A percentile compares a stretch with the other conserved stretches of the same genome.
These are phyloP conservation scores for Flaveria floridana DNA, from an alignment of 140 eudicot genomes.

Conservation along the genomic window DNA sequence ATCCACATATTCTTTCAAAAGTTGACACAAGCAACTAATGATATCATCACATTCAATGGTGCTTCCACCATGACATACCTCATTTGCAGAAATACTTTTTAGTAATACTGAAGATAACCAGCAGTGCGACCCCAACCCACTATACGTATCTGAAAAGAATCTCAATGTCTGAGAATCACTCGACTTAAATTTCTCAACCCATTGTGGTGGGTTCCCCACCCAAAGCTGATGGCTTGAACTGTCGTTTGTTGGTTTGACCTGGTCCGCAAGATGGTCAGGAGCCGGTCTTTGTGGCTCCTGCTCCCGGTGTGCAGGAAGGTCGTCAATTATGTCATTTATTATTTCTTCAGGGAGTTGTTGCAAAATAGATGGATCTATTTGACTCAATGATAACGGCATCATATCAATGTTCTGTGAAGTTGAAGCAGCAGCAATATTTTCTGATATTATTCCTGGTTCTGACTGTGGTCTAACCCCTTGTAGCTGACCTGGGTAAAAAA, in stretches of 20 bases:
- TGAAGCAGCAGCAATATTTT: conserved; percentile 23
- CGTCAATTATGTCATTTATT: conserved; percentile 53
- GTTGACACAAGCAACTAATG: conserved; percentile 51
- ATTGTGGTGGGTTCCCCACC: conserved; percentile 78
- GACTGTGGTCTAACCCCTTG: conserved; percentile 21
- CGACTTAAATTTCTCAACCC: conserved; percentile 59
- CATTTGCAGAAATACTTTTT: conserved; percentile 41
- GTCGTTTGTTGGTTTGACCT: conserved; percentile 24
- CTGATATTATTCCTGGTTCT: conserved; percentile 22
- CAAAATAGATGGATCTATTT: conserved; percentile 70
- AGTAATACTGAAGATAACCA: conserved; percentile 58
- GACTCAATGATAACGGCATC: conserved; percentile 86
- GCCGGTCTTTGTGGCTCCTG: conserved; percentile 32
- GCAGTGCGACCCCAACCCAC: conserved; percentile 36
- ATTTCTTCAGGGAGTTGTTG: conserved; percentile 79
- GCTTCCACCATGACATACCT: conserved; percentile 25
- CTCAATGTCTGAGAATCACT: conserved; percentile 43
- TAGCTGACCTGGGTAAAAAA: not conserved
- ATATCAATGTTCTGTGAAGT: conserved; percentile 29
- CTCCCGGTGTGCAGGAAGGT: conserved; percentile 64
- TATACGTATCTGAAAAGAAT: conserved; percentile 45
- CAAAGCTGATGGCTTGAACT: conserved; percentile 48
- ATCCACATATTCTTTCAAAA: conserved; percentile 66
- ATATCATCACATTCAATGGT: conserved; percentile 38
- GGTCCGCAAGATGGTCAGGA: conserved; percentile 18